Conservation (phyloP, 108 stramenopile species). For the Cyclostephanos tholiformis region DNA sequence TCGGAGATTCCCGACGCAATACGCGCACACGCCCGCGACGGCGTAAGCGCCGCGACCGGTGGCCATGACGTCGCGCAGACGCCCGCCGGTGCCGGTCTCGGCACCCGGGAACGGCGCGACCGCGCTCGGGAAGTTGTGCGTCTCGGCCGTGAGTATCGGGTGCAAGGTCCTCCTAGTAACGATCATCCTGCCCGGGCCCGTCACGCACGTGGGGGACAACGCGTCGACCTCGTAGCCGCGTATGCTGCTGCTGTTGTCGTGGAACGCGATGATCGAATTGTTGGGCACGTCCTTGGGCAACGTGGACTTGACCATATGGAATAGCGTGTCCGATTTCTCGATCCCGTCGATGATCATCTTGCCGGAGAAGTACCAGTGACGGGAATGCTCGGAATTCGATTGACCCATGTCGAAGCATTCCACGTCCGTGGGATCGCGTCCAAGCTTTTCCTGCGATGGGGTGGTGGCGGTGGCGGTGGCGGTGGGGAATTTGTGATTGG, state of each 20-base stretch:
- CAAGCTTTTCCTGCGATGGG: conserved; percentile 78
- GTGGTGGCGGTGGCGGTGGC: not conserved
- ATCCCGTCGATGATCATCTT: conserved; percentile 97
- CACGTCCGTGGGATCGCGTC: conserved; percentile 96
- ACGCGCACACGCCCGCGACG: conserved; percentile 92
- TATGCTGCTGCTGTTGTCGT: conserved; percentile 97
- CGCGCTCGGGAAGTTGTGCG: conserved; percentile 99
- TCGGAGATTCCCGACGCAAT: conserved; percentile 97
- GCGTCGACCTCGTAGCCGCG: conserved; percentile 83
- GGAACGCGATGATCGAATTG: conserved; percentile 98
- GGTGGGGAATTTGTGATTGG: too few relatives aligned
- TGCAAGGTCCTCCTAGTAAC: conserved; percentile 75
- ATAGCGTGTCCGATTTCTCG: conserved; percentile 91
- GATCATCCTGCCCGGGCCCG: conserved; percentile 60
- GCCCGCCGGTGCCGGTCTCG: conserved; percentile 99
- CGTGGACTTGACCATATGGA: conserved; percentile 98
- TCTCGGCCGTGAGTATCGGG: conserved; percentile 98
- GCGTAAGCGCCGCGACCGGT: conserved; percentile 96
- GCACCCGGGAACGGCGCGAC: conserved; percentile 99
- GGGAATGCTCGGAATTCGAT: conserved; percentile 97
- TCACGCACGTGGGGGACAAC: conserved; percentile 59
- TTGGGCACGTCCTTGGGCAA: conserved; percentile 73
- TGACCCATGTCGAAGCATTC: conserved; percentile 99
- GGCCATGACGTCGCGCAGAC: conserved; percentile 98
- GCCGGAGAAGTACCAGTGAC: conserved; percentile 99